These are phyloP conservation scores for Gamsiella multidivaricata DNA, from an alignment of 192 early-diverging fungal genomes.

Conservation along the genomic window DNA sequence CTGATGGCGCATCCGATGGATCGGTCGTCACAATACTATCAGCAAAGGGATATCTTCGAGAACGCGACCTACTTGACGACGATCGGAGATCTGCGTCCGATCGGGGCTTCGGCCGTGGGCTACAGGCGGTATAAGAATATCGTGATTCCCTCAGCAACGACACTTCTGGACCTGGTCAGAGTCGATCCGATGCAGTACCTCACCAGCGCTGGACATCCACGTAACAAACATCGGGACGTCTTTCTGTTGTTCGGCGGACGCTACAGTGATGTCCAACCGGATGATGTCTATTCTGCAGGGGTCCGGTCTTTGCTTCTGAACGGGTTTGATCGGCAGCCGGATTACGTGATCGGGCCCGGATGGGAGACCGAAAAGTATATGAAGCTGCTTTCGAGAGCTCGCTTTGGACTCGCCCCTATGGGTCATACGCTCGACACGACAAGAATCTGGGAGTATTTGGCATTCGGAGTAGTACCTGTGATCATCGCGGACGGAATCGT, in stretches of 20 bases:
- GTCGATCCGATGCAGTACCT: slow-evolving; percentile 30
- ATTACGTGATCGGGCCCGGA: slow-evolving; percentile 52
- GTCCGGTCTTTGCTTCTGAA: slow-evolving; percentile 55
- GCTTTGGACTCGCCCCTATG: slow-evolving; percentile 57
- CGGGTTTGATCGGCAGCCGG: slow-evolving; percentile 41
- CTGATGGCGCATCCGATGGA: slow-evolving; percentile 62
- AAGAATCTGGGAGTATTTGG: slow-evolving; percentile 61
- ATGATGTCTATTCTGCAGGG: slow-evolving; percentile 53
- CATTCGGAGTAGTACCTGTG: slow-evolving; percentile 63
- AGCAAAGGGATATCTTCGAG: slow-evolving; percentile 2
- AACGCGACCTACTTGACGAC: slow-evolving; percentile 58
- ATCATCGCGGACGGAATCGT: slow-evolving; percentile 63
- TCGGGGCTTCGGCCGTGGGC: slow-evolving; percentile 22
- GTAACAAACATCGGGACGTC: slow-evolving; percentile 31
- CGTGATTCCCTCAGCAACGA: slow-evolving; percentile 57
- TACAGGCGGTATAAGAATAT: slow-evolving; percentile 45
- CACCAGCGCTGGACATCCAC: slow-evolving; percentile 31
- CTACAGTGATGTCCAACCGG: slow-evolving; percentile 25
- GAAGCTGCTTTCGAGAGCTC: slow-evolving; percentile 50
- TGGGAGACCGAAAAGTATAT: slow-evolving; percentile 50
- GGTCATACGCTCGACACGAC: slow-evolving; percentile 58
- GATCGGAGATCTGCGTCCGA: slow-evolving; percentile 54
- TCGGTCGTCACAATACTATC: slow-evolving; percentile 52
- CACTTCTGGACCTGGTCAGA: slow-evolving; percentile 43
- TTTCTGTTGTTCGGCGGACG: slow-evolving; percentile 56